Percentiles rank a stretch among this genome's conserved stretches.
Evolutionary conservation across 352 stramenopile species (phyloP).

Genomic region (Phytophthora vignae): DNA sequence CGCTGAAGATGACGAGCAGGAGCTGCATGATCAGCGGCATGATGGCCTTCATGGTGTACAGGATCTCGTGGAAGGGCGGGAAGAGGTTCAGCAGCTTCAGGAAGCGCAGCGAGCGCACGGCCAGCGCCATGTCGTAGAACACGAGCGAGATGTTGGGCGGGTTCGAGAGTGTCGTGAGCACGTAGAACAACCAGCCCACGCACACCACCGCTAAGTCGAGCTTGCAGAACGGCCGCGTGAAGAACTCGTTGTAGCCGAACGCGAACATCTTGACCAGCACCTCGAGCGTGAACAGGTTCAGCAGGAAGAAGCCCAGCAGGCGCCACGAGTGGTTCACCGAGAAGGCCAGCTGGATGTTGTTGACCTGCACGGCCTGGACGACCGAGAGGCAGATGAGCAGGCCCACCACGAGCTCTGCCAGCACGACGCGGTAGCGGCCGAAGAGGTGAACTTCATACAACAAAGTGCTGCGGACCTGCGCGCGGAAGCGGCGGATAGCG

Average conservation of each 20-base stretch:
- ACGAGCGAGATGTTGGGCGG: conserved; percentile 70
- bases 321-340: conserved; percentile 80
- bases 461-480: conserved; percentile 60
- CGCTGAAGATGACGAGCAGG: conserved; percentile 83
- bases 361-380: conserved; percentile 83
- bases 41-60: conserved; percentile 88
- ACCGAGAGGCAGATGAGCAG: conserved; percentile 81
- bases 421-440: conserved; percentile 72
- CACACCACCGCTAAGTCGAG: conserved; percentile 74
- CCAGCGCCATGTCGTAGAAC: conserved; percentile 82
- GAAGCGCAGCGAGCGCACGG: conserved; percentile 78
- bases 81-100: conserved; percentile 87
- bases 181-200: conserved; percentile 86
- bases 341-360: conserved; percentile 84
- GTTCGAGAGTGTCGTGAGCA: conserved; percentile 69
- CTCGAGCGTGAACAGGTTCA: conserved; percentile 81
- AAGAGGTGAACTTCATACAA: conserved; percentile 71
- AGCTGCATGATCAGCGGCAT: conserved; percentile 83
- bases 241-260: conserved; percentile 82
- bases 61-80: conserved; percentile 84
- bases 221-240: conserved; percentile 80
- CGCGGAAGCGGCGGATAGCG: conserved; percentile 58
- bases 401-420: conserved; percentile 78
- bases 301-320: conserved; percentile 68
- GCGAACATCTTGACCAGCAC: conserved; percentile 82